Percentiles rank a stretch among this genome's conserved stretches.
Evolutionary conservation across 257 asterid species (phyloP).

Genomic region (Hygrophila difformis): DNA sequence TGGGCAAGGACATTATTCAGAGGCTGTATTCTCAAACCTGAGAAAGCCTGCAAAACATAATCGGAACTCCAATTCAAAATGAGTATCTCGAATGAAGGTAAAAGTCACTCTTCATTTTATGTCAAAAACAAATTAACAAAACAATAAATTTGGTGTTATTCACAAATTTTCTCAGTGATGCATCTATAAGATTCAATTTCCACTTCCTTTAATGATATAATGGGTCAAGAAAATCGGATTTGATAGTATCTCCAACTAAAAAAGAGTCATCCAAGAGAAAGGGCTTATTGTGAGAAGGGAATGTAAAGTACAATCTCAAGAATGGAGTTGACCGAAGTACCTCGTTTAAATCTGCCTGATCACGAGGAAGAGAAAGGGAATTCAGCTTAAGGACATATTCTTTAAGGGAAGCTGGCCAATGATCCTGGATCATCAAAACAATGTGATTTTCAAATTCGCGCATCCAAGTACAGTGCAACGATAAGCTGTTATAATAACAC

Average conservation of each 20-base stretch:
- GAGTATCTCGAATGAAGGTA: conserved; percentile 8
- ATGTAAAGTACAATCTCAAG: conserved; percentile 5
- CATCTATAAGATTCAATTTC: conserved; percentile 1
- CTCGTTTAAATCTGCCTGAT: conserved; percentile 53
- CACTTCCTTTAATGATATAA: no score
- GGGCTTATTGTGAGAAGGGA: background rate
- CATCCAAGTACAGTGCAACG: no score
- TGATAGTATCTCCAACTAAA: conserved; percentile 14
- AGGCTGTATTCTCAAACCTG: conserved; percentile 38
- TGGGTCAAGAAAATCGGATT: conserved; percentile 6
- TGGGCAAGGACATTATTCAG: conserved; percentile 65
- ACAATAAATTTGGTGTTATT: background rate
- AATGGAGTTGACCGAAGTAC: conserved; percentile 21
- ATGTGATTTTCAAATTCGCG: conserved; percentile 5
- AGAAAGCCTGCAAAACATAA: conserved; percentile 51
- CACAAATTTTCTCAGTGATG: conserved; percentile 5
- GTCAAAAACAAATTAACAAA: background rate
- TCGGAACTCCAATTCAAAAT: conserved; percentile 5
- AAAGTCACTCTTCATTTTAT: background rate
- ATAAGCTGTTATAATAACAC: no score
- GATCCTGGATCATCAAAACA: conserved; percentile 39
- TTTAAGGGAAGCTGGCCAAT: conserved; percentile 84
- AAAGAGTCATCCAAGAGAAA: background rate
- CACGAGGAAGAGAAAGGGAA: conserved; percentile 67
- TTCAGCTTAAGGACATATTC: conserved; percentile 46